These are phyloP conservation scores for Aureobasidium sp. DNA, from an alignment of 2,329 filamentous ascomycete genomes.

Conservation along the genomic window DNA sequence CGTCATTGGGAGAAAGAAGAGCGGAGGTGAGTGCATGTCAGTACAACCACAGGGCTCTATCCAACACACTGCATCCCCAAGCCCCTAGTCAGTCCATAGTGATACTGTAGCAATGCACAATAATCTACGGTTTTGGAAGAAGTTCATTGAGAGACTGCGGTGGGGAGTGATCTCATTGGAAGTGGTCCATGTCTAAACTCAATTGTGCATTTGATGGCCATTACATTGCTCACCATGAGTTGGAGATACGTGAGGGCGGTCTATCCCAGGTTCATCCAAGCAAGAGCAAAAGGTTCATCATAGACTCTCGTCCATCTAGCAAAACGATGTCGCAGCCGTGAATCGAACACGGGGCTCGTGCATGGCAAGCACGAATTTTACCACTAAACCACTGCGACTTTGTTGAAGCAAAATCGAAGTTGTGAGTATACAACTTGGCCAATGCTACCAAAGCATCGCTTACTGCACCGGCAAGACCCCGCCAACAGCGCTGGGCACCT, in stretches of 20 bases:
- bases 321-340: slow-evolving; percentile 15
- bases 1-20: background rate
- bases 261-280: background rate
- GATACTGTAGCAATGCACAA: too few relatives aligned
- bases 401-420: background rate
- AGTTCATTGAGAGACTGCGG: background rate
- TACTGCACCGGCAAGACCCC: background rate
- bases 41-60: background rate
- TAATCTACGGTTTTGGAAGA: too few relatives aligned
- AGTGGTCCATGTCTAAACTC: background rate
- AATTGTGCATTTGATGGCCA: background rate
- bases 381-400: slow-evolving; percentile 16
- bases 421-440: background rate
- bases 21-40: background rate
- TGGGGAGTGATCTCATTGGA: background rate
- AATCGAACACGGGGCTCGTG: slow-evolving; percentile 16
- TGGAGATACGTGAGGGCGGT: background rate
- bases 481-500: slow-evolving; percentile 42
- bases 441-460: background rate
- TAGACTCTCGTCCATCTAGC: background rate
- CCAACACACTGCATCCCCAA: too few relatives aligned
- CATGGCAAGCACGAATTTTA: slow-evolving; percentile 16
- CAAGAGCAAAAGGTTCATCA: background rate
- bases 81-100: too few relatives aligned
- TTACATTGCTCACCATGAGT: too few relatives aligned